phyloP scores from a whole-genome alignment of 169 alveolate genomes.

The Haemoproteus tartakovskyi region DNA sequence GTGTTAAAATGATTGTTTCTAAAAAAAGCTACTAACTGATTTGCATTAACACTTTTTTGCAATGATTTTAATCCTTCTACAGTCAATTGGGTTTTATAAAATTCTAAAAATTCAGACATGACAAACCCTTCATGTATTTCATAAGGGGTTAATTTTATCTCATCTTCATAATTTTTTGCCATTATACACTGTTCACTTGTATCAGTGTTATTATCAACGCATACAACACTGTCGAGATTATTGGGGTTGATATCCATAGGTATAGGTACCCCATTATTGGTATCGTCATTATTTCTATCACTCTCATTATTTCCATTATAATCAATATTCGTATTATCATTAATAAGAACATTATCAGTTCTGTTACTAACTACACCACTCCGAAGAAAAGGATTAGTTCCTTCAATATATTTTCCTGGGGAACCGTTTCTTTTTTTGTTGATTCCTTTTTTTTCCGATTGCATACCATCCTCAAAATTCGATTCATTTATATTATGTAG shows the following conservation, averaged over 20 bases:
- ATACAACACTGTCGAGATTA: not conserved
- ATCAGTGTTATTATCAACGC: constrained; percentile 37
- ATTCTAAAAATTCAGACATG: constrained; percentile 54
- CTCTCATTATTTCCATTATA: too few species aligned
- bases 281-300: too few species aligned
- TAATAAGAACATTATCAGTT: too few species aligned
- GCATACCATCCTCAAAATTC: too few species aligned
- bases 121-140: constrained; percentile 64
- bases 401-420: too few species aligned
- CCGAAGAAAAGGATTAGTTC: too few species aligned
- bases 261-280: too few species aligned
- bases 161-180: constrained; percentile 40
- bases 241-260: constrained; percentile 2
- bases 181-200: constrained; percentile 44
- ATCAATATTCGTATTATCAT: too few species aligned
- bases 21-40: constrained; percentile 60
- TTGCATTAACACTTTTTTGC: constrained; percentile 39
- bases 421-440: too few species aligned
- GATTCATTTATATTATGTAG: too few species aligned
- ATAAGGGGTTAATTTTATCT: constrained; percentile 55
- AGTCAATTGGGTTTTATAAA: constrained; percentile 55
- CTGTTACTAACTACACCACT: too few species aligned
- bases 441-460: too few species aligned
- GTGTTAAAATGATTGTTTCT: constrained; percentile 65
- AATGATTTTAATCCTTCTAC: constrained; percentile 54